A percentile compares a stretch with the other conserved stretches of the same genome.
phyloP scores from a whole-genome alignment of 306 rosid genomes.

The Cotoneaster glaucophyllus region DNA sequence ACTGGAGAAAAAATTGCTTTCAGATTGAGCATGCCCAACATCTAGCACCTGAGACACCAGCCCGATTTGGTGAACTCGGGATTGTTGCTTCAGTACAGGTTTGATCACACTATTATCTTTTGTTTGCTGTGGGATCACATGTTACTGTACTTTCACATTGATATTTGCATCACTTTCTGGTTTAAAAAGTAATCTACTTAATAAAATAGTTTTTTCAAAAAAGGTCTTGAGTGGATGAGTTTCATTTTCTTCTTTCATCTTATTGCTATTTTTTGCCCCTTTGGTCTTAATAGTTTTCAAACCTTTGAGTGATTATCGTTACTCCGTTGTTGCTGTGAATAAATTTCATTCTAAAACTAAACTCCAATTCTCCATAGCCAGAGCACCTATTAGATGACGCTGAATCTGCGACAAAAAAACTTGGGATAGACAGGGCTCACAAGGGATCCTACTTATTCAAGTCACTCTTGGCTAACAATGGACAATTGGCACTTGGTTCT shows the following conservation, averaged over 20 bases:
- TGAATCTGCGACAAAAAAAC: constrained; percentile 50
- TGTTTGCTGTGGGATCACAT: background rate
- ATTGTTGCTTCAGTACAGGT: constrained; percentile 84
- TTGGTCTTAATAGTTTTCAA: background rate
- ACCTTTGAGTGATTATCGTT: background rate
- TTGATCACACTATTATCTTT: background rate
- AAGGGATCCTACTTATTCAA: constrained; percentile 58
- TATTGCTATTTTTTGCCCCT: background rate
- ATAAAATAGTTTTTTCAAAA: background rate
- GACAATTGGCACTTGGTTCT: constrained; percentile 65
- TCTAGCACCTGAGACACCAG: constrained; percentile 54
- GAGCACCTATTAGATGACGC: constrained; percentile 70
- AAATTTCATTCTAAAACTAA: background rate
- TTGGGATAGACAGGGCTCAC: constrained; percentile 77
- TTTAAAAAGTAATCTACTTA: no score
- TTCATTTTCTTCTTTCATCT: background rate
- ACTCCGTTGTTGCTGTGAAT: background rate
- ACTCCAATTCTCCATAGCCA: constrained; percentile 48
- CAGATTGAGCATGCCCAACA: constrained; percentile 97
- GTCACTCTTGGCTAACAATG: constrained; percentile 52
- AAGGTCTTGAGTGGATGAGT: background rate
- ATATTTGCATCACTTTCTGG: background rate
- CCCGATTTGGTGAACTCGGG: constrained; percentile 54
- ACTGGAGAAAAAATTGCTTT: constrained; percentile 19
- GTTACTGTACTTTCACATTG: background rate